phyloP scores from a whole-genome alignment of 2,329 filamentous ascomycete genomes.

The Tolypocladium sp. region DNA sequence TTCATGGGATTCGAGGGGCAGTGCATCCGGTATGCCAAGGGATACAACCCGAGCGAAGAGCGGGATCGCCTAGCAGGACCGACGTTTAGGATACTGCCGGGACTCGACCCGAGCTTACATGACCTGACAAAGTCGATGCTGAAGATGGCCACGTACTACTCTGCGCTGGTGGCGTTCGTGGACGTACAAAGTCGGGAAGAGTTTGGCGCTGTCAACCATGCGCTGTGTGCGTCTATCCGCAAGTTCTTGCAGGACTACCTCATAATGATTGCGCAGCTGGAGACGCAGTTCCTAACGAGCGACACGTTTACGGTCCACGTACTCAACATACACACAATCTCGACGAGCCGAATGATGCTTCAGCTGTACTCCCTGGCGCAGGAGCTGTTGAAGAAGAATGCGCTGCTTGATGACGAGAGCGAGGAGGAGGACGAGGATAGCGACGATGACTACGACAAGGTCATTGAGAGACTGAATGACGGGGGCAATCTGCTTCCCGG shows the following conservation, averaged over 20 bases:
- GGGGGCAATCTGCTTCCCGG: slow-evolving; percentile 74
- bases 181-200: slow-evolving; percentile 90
- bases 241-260: slow-evolving; percentile 90
- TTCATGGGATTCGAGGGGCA: slow-evolving; percentile 99
- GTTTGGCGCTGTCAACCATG: slow-evolving; percentile 91
- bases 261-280: slow-evolving; percentile 83
- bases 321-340: slow-evolving; percentile 82
- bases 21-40: slow-evolving; percentile 79
- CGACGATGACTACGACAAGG: slow-evolving; percentile 84
- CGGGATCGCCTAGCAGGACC: slow-evolving; percentile 81
- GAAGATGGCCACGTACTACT: slow-evolving; percentile 89
- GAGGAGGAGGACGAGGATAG: slow-evolving; percentile 63
- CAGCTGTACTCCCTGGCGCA: slow-evolving; percentile 83
- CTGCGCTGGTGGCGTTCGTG: slow-evolving; percentile 82
- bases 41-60: slow-evolving; percentile 76
- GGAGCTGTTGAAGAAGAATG: slow-evolving; percentile 82
- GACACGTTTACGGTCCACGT: slow-evolving; percentile 86
- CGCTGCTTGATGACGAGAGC: slow-evolving; percentile 71
- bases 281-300: slow-evolving; percentile 86
- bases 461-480: slow-evolving; percentile 80
- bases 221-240: slow-evolving; percentile 87
- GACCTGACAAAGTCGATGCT: slow-evolving; percentile 85
- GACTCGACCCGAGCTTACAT: slow-evolving; percentile 82
- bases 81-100: slow-evolving; percentile 66
- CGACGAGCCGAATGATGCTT: slow-evolving; percentile 82